Evolutionary conservation across 768 basidiomycete genomes (phyloP).

Genomic region (Leccinum incarnatum): DNA sequence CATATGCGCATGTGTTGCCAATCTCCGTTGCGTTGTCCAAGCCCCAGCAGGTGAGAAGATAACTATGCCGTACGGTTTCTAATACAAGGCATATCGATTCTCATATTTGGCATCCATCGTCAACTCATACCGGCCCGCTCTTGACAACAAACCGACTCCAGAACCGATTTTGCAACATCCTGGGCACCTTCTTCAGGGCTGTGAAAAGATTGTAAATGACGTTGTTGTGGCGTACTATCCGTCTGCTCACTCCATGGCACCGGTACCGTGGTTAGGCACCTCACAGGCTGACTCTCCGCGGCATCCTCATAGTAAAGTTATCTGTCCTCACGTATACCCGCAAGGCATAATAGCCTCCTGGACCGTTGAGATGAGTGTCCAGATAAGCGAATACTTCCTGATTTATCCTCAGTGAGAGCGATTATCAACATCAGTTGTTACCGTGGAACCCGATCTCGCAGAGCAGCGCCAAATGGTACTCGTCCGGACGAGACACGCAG

Average conservation of each 20-base stretch:
- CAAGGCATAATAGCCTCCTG: slow-evolving; percentile 10
- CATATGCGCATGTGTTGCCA: neutral
- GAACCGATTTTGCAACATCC: slow-evolving; percentile 1
- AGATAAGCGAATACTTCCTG: slow-evolving; percentile 1
- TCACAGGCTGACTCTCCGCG: slow-evolving; percentile 14
- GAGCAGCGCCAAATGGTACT: neutral
- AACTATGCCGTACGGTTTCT: slow-evolving; percentile 21
- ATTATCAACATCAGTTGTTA: neutral
- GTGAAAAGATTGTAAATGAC: slow-evolving; percentile 16
- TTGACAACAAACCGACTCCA: slow-evolving; percentile 6
- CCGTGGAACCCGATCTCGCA: neutral
- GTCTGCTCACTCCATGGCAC: slow-evolving; percentile 24
- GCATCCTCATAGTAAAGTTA: slow-evolving; percentile 10
- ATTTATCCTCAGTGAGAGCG: neutral
- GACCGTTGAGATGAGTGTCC: neutral
- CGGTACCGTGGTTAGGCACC: slow-evolving; percentile 21
- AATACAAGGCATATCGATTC: slow-evolving; percentile 26
- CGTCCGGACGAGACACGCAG: neutral
- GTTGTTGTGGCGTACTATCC: slow-evolving; percentile 1
- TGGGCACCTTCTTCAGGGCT: slow-evolving; percentile 17
- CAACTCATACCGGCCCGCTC: slow-evolving; percentile 17
- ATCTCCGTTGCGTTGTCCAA: slow-evolving; percentile 2
- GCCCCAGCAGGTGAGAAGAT: slow-evolving; percentile 12
- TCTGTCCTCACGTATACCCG: slow-evolving; percentile 7
- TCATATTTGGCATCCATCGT: slow-evolving; percentile 18